phyloP scores from a whole-genome alignment of 129 eudicot species.

The Tagetes erecta region DNA sequence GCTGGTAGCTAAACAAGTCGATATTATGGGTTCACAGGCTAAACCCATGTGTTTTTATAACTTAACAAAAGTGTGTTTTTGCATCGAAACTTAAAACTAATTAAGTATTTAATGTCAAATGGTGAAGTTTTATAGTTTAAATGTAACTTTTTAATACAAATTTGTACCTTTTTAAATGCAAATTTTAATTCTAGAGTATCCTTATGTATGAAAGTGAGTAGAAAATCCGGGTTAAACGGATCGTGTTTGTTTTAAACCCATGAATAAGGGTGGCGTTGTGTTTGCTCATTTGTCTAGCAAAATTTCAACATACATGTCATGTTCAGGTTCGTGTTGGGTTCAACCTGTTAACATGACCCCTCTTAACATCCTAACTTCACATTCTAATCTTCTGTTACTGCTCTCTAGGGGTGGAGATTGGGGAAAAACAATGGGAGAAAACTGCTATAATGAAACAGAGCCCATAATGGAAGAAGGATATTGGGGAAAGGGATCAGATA shows the following conservation, averaged over 20 bases:
- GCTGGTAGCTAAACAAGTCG: too few relatives aligned
- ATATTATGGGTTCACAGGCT: too few relatives aligned
- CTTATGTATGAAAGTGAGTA: neutral
- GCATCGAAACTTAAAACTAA: neutral
- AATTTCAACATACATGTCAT: neutral
- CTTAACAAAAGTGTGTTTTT: neutral
- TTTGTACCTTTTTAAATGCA: too few relatives aligned
- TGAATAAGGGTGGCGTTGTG: neutral
- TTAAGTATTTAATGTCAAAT: neutral
- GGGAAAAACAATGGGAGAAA: conserved; percentile 43
- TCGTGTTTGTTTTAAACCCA: neutral
- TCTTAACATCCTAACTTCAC: neutral
- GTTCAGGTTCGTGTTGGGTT: neutral
- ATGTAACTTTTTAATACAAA: too few relatives aligned
- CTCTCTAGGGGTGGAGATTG: conserved; percentile 62
- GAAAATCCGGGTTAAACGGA: neutral
- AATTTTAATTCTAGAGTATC: neutral
- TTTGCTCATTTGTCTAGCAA: neutral
- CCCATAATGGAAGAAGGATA: conserved; percentile 48
- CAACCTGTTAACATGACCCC: neutral
- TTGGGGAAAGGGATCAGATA: conserved; percentile 52
- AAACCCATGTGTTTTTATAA: too few relatives aligned
- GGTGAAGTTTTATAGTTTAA: too few relatives aligned
- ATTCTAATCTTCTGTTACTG: conserved; percentile 15
- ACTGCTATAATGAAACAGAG: conserved; percentile 61